Conservation (phyloP, 345 rosid species). For the Bretschneidera sinensis region DNA sequence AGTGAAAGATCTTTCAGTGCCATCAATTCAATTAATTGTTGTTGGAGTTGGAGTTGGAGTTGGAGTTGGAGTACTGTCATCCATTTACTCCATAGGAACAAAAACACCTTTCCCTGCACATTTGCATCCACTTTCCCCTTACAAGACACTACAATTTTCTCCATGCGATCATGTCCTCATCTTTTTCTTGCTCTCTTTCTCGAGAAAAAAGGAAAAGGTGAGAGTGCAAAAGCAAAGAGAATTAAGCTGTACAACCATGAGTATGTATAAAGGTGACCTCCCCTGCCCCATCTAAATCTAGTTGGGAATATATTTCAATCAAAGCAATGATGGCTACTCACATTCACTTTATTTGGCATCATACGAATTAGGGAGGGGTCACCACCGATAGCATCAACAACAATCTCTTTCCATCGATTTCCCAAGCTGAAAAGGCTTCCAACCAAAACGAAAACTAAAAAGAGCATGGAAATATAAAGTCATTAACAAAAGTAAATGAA, state of each 20-base stretch:
- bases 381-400: slow-evolving; percentile 15
- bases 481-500: slow-evolving; percentile 32
- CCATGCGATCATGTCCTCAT: slow-evolving; percentile 33
- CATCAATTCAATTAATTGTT: slow-evolving; percentile 41
- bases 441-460: slow-evolving; percentile 22
- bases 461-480: slow-evolving; percentile 38
- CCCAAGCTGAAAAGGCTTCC: slow-evolving; percentile 59
- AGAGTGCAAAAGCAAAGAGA: slow-evolving; percentile 26
- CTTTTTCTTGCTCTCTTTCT: slow-evolving; percentile 20
- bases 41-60: slow-evolving; percentile 38
- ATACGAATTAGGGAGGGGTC: slow-evolving; percentile 4
- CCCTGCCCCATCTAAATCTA: slow-evolving; percentile 29
- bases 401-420: slow-evolving; percentile 50
- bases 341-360: slow-evolving; percentile 33
- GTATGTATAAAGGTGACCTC: slow-evolving; percentile 17
- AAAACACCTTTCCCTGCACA: slow-evolving; percentile 33
- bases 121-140: slow-evolving; percentile 49
- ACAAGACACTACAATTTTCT: slow-evolving; percentile 52
- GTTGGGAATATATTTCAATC: slow-evolving; percentile 53
- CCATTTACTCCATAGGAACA: slow-evolving; percentile 42
- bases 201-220: slow-evolving; percentile 19
- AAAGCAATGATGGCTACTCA: slow-evolving; percentile 42
- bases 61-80: too few relatives aligned
- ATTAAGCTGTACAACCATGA: slow-evolving; percentile 26
- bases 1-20: slow-evolving; percentile 40